Conservation (phyloP, 192 early-diverging fungal species). For the Lobosporangium transversale region DNA sequence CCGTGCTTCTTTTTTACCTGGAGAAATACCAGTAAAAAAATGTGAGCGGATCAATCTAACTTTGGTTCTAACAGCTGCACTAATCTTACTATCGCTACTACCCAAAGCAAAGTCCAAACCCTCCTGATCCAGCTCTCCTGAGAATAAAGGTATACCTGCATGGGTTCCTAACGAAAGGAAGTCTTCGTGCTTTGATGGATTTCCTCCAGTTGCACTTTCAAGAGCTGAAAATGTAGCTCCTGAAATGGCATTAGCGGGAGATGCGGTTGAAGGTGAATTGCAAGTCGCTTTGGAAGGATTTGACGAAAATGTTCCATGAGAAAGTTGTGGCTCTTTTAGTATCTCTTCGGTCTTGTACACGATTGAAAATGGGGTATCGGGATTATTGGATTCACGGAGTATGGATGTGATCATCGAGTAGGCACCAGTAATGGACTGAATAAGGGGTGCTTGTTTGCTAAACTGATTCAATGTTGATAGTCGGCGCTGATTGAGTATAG, state of each 20-base stretch:
- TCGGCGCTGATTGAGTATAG: slow-evolving; percentile 42
- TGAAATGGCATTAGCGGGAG: background rate
- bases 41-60: slow-evolving; percentile 26
- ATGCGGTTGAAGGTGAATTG: background rate
- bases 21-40: slow-evolving; percentile 20
- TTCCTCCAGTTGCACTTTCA: no score
- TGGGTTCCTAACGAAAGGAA: slow-evolving; percentile 7
- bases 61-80: background rate
- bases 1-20: slow-evolving; percentile 19
- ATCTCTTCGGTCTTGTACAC: slow-evolving; percentile 27
- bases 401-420: slow-evolving; percentile 45
- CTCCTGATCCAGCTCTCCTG: background rate
- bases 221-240: no score
- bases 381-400: slow-evolving; percentile 41
- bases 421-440: slow-evolving; percentile 35
- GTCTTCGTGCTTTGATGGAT: no score
- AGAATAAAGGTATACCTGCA: slow-evolving; percentile 11
- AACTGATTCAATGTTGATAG: slow-evolving; percentile 47
- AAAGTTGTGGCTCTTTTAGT: background rate
- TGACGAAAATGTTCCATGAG: slow-evolving; percentile 13
- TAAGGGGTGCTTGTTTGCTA: slow-evolving; percentile 42
- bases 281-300: background rate
- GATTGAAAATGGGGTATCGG: slow-evolving; percentile 39
- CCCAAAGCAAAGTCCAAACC: background rate
- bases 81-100: background rate